A percentile compares a stretch with the other conserved stretches of the same genome.
Conservation (phyloP, 805 yeast genomes). For the Ogataea pini region DNA sequence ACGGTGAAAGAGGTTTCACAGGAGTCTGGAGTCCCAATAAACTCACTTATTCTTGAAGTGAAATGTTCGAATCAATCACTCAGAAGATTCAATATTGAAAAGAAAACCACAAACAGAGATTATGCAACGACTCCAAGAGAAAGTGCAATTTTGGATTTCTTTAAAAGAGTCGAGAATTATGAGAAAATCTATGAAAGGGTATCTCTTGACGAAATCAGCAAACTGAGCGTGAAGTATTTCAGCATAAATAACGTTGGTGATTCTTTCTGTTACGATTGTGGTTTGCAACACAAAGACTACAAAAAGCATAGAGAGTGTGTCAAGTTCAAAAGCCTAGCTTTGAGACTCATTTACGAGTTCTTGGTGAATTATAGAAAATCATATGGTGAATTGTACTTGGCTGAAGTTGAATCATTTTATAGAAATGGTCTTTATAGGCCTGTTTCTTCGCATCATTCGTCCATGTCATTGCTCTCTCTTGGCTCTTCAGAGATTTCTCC, state of each 20-base stretch:
- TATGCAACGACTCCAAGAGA: slow-evolving; percentile 54
- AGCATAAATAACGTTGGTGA: slow-evolving; percentile 39
- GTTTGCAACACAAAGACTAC: slow-evolving; percentile 25
- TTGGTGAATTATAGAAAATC: slow-evolving; percentile 35
- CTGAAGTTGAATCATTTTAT: slow-evolving; percentile 34
- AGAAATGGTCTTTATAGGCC: slow-evolving; percentile 33
- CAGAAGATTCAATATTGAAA: slow-evolving; percentile 60
- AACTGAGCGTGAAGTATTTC: slow-evolving; percentile 31
- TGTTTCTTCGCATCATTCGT: slow-evolving; percentile 18
- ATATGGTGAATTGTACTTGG: slow-evolving; percentile 36
- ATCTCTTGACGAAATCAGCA: slow-evolving; percentile 35
- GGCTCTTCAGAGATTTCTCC: not conserved
- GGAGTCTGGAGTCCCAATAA: slow-evolving; percentile 40
- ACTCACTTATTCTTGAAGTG: slow-evolving; percentile 59
- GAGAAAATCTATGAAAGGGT: slow-evolving; percentile 41
- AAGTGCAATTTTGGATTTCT: slow-evolving; percentile 58
- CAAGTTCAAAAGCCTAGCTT: slow-evolving; percentile 24
- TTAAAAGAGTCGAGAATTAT: slow-evolving; percentile 56
- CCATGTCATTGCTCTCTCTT: slow-evolving; percentile 13
- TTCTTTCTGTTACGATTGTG: slow-evolving; percentile 36
- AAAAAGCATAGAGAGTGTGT: slow-evolving; percentile 35
- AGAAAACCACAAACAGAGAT: slow-evolving; percentile 63
- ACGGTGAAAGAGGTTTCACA: slow-evolving; percentile 55
- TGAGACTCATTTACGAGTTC: slow-evolving; percentile 36
- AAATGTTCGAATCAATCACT: slow-evolving; percentile 54